Conservation (phyloP, 331 rosid genomes). For the Ulmus americana region DNA sequence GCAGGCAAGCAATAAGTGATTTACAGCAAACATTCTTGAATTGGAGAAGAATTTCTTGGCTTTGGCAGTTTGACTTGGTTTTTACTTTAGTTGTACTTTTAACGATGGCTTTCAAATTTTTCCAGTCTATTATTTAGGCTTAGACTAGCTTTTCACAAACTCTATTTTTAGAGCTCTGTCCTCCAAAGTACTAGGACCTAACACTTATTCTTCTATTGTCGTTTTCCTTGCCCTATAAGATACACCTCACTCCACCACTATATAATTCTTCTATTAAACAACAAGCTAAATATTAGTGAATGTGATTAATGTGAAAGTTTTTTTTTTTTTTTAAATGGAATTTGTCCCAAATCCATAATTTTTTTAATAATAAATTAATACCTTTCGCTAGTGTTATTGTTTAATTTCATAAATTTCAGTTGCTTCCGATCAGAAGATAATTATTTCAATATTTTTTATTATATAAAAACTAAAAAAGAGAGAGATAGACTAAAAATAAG, state of each 20-base stretch:
- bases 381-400: too few relatives aligned
- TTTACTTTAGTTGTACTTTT: not conserved
- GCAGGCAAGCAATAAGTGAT: not conserved
- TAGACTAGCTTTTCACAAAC: conserved; percentile 5
- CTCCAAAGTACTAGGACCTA: conserved; percentile 15
- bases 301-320: too few relatives aligned
- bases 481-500: conserved; percentile 10
- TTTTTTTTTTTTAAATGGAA: too few relatives aligned
- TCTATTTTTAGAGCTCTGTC: not conserved
- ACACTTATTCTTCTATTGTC: not conserved
- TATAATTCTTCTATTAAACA: too few relatives aligned
- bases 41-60: not conserved
- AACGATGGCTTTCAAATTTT: not conserved
- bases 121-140: conserved; percentile 3
- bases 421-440: too few relatives aligned
- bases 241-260: not conserved
- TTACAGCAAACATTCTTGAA: not conserved
- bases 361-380: too few relatives aligned
- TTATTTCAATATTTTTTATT: too few relatives aligned
- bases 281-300: too few relatives aligned
- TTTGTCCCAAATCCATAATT: too few relatives aligned
- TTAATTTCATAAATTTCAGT: too few relatives aligned
- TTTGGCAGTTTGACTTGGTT: conserved; percentile 10
- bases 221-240: not conserved
- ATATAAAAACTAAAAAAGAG: not conserved